These are phyloP conservation scores for Starmera stellimalicola DNA, from an alignment of 1,139 yeast genomes.

Conservation along the genomic window DNA sequence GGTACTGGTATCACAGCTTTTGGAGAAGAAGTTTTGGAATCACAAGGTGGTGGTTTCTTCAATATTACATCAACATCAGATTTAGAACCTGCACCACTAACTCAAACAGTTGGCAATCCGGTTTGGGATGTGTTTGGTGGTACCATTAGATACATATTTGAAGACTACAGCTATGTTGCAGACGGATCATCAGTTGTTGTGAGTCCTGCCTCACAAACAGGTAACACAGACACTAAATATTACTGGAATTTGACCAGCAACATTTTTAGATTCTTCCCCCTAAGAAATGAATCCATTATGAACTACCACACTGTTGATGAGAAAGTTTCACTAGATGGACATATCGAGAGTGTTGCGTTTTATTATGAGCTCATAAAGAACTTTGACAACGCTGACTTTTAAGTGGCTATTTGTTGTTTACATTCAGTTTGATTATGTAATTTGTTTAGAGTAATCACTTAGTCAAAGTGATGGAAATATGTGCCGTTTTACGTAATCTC, in stretches of 20 bases:
- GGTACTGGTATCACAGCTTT: slow-evolving; percentile 39
- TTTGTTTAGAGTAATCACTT: too few species aligned
- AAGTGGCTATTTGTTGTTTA: too few species aligned
- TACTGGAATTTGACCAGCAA: slow-evolving; percentile 47
- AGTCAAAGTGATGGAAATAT: background rate
- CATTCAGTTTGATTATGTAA: too few species aligned
- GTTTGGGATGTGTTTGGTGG: slow-evolving; percentile 48
- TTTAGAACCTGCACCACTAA: slow-evolving; percentile 43
- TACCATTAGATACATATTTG: slow-evolving; percentile 44
- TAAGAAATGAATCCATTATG: slow-evolving; percentile 25
- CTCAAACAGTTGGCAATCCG: slow-evolving; percentile 36
- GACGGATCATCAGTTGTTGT: slow-evolving; percentile 26
- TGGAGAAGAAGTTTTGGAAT: slow-evolving; percentile 20
- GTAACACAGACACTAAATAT: slow-evolving; percentile 51
- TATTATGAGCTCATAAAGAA: slow-evolving; percentile 34
- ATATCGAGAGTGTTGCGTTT: slow-evolving; percentile 41
- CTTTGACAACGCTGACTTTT: slow-evolving; percentile 23
- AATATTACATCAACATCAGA: background rate
- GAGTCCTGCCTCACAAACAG: slow-evolving; percentile 45
- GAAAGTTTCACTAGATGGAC: slow-evolving; percentile 35
- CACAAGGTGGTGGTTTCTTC: slow-evolving; percentile 18
- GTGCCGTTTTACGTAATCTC: background rate
- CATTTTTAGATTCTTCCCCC: slow-evolving; percentile 42
- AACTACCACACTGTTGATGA: slow-evolving; percentile 45
- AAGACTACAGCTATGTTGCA: slow-evolving; percentile 31